Evolutionary conservation across 768 basidiomycete species (phyloP).

Genomic region (Collybia mongolica): DNA sequence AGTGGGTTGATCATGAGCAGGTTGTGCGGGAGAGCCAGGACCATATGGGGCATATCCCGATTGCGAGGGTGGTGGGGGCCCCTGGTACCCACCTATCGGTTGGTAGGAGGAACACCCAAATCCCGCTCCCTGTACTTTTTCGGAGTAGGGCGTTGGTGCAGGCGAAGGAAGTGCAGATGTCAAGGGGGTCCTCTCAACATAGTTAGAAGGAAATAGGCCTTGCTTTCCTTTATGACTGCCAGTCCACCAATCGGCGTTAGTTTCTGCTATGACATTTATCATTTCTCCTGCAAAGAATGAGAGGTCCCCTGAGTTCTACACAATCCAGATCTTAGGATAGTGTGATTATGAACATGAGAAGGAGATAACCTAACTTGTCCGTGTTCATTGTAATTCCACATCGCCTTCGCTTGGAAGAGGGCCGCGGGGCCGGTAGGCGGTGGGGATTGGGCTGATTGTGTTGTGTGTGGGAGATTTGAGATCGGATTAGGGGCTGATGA

Average conservation of each 20-base stretch:
- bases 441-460: background rate
- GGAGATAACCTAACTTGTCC: slow-evolving; percentile 37
- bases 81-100: slow-evolving; percentile 1
- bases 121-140: background rate
- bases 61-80: slow-evolving; percentile 19
- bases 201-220: slow-evolving; percentile 77
- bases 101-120: slow-evolving; percentile 15
- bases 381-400: slow-evolving; percentile 69
- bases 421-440: slow-evolving; percentile 13
- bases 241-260: slow-evolving; percentile 87
- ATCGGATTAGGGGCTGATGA: background rate
- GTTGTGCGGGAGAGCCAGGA: slow-evolving; percentile 36
- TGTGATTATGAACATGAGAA: background rate
- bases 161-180: slow-evolving; percentile 11
- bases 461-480: no score
- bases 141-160: slow-evolving; percentile 17
- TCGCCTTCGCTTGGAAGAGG: slow-evolving; percentile 44
- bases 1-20: slow-evolving; percentile 38
- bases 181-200: slow-evolving; percentile 58
- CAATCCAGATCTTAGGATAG: slow-evolving; percentile 3
- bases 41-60: slow-evolving; percentile 42
- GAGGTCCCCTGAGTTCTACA: slow-evolving; percentile 78
- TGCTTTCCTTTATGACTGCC: slow-evolving; percentile 62
- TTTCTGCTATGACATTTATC: slow-evolving; percentile 77
- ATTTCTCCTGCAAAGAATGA: slow-evolving; percentile 74